Evolutionary conservation across 2,329 filamentous ascomycete species (phyloP).

Genomic region (Lachnellula suecica): DNA sequence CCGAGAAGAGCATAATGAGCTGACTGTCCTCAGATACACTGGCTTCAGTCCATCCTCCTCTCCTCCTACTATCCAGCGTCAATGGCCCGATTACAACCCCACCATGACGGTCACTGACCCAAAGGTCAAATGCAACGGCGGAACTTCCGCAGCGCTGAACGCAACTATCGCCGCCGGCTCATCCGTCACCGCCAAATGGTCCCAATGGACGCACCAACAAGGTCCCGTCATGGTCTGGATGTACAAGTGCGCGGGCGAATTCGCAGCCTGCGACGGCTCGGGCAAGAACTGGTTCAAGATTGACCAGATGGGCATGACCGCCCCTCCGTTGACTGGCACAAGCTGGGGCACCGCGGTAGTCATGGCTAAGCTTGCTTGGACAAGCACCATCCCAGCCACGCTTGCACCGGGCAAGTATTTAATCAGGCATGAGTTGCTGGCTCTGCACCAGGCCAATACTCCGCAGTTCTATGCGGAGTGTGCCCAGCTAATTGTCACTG

Average conservation of each 20-base stretch:
- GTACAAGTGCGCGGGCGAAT: slow-evolving; percentile 50
- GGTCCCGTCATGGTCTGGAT: slow-evolving; percentile 59
- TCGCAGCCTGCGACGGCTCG: slow-evolving; percentile 49
- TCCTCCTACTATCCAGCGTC: slow-evolving; percentile 54
- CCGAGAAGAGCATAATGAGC: background rate
- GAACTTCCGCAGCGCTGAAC: slow-evolving; percentile 44
- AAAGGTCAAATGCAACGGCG: slow-evolving; percentile 57
- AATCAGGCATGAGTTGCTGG: slow-evolving; percentile 56
- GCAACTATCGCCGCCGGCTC: slow-evolving; percentile 47
- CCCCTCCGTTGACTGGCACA: slow-evolving; percentile 41
- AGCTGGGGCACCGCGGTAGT: slow-evolving; percentile 48
- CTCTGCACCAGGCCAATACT: slow-evolving; percentile 51
- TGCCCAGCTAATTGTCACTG: slow-evolving; percentile 51
- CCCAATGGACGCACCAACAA: slow-evolving; percentile 58
- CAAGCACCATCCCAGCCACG: slow-evolving; percentile 47
- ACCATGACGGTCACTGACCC: slow-evolving; percentile 46
- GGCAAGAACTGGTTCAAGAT: slow-evolving; percentile 60
- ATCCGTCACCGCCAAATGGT: slow-evolving; percentile 50
- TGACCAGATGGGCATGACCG: slow-evolving; percentile 50
- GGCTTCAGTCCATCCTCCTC: slow-evolving; percentile 49
- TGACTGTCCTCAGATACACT: slow-evolving; percentile 25
- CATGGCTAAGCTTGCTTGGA: slow-evolving; percentile 45
- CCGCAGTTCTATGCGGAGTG: slow-evolving; percentile 58
- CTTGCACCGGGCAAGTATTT: slow-evolving; percentile 55
- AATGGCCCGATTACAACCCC: slow-evolving; percentile 59